These are phyloP conservation scores for Cutaneotrichosporon arboriforme DNA, from an alignment of 1,284 basidiomycete species.

Conservation along the genomic window DNA sequence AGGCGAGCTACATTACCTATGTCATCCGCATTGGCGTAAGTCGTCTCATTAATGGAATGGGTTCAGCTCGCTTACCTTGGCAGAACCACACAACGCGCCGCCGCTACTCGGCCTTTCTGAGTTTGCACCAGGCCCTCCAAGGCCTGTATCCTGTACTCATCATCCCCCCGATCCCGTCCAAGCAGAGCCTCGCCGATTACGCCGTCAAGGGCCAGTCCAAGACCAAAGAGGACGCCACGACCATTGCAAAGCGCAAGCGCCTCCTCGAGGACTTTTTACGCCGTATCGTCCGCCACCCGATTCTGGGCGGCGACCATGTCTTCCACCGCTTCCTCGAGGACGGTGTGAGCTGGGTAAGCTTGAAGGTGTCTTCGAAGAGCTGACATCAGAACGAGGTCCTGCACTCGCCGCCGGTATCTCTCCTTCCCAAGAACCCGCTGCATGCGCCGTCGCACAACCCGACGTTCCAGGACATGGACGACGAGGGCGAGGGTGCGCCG, in stretches of 20 bases:
- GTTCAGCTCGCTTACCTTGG: too few relatives aligned
- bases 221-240: conserved; percentile 89
- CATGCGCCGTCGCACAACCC: conserved; percentile 94
- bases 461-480: conserved; percentile 51
- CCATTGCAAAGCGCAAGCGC: conserved; percentile 86
- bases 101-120: conserved; percentile 96
- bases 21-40: conserved; percentile 84
- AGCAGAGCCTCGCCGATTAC: conserved; percentile 93
- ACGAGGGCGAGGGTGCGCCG: conserved; percentile 23
- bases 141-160: conserved; percentile 94
- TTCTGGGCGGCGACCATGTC: conserved; percentile 87
- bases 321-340: conserved; percentile 94
- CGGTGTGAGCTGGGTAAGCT: conserved; percentile 84
- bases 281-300: conserved; percentile 80
- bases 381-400: conserved; percentile 70
- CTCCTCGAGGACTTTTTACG: conserved; percentile 95
- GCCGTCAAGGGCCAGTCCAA: conserved; percentile 88
- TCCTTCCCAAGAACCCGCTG: conserved; percentile 89
- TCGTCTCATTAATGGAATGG: conserved; percentile 11
- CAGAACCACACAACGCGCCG: conserved; percentile 79
- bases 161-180: conserved; percentile 95
- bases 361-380: background rate
- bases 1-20: conserved; percentile 89
- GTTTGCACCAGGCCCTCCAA: conserved; percentile 73
- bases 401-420: conserved; percentile 82